Conservation (phyloP, 2,329 filamentous ascomycete species). For the Beauveria varroae region DNA sequence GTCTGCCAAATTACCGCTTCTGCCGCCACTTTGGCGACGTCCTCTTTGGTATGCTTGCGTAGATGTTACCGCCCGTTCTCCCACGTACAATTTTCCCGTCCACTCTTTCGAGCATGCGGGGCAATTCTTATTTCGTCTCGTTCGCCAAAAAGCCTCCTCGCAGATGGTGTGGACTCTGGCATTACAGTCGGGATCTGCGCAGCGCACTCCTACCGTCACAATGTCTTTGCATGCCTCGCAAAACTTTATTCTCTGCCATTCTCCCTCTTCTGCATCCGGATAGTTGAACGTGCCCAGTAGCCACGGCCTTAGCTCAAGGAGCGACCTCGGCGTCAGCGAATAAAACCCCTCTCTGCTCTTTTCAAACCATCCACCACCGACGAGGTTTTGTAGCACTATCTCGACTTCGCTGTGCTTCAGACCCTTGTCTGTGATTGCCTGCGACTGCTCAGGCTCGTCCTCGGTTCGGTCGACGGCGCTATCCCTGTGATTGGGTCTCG, state of each 20-base stretch:
- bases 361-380: constrained; percentile 80
- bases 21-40: constrained; percentile 26
- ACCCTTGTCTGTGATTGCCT: constrained; percentile 38
- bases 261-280: constrained; percentile 47
- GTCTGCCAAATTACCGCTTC: constrained; percentile 25
- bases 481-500: constrained; percentile 39
- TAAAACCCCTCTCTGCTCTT: constrained; percentile 66
- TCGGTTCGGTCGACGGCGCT: constrained; percentile 23
- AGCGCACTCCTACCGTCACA: constrained; percentile 77
- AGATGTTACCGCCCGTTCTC: constrained; percentile 49
- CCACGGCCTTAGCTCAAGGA: constrained; percentile 82
- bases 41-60: constrained; percentile 42
- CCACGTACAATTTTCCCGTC: constrained; percentile 42
- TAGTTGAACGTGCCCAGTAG: constrained; percentile 89
- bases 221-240: constrained; percentile 88
- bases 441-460: constrained; percentile 21
- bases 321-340: constrained; percentile 63
- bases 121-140: constrained; percentile 54
- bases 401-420: constrained; percentile 76
- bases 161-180: constrained; percentile 73
- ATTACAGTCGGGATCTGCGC: constrained; percentile 58
- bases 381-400: constrained; percentile 57
- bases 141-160: constrained; percentile 63
- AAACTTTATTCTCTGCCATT: constrained; percentile 70
- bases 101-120: constrained; percentile 51